Conservation (phyloP, 176 grass and related monocot genomes). For the Cymbopogon citratus region DNA sequence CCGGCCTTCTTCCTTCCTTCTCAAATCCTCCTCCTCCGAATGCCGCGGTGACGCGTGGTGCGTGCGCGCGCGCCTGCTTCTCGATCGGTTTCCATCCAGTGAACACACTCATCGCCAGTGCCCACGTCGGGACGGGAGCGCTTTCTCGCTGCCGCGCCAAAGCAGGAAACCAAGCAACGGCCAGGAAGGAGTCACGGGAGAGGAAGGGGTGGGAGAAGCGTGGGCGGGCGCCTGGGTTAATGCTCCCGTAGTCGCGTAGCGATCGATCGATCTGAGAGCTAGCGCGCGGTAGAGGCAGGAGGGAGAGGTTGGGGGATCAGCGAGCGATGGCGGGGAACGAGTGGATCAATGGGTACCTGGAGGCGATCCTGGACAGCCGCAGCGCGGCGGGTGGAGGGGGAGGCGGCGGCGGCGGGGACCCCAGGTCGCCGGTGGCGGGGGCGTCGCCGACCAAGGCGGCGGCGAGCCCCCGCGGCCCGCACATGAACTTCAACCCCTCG, state of each 20-base stretch:
- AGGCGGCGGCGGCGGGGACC: neutral
- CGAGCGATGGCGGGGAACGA: conserved; percentile 65
- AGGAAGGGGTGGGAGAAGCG: neutral
- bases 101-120: neutral
- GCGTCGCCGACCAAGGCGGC: conserved; percentile 3
- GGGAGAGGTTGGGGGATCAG: neutral
- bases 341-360: conserved; percentile 97
- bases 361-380: conserved; percentile 93
- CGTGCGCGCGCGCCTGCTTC: neutral
- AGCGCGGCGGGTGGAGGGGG: neutral
- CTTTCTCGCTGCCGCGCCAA: neutral
- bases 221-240: neutral
- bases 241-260: neutral
- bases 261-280: neutral
- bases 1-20: no score
- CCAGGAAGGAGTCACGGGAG: neutral
- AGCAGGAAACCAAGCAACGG: conserved; percentile 22
- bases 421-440: conserved; percentile 28
- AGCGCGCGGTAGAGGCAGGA: neutral
- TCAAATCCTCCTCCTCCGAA: neutral
- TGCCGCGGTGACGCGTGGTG: neutral
- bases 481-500: conserved; percentile 77
- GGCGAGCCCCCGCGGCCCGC: conserved; percentile 40
- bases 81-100: conserved; percentile 1
- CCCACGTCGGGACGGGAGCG: neutral